Evolutionary conservation across 352 stramenopile genomes (phyloP).

Genomic region (Phytophthora europaea): DNA sequence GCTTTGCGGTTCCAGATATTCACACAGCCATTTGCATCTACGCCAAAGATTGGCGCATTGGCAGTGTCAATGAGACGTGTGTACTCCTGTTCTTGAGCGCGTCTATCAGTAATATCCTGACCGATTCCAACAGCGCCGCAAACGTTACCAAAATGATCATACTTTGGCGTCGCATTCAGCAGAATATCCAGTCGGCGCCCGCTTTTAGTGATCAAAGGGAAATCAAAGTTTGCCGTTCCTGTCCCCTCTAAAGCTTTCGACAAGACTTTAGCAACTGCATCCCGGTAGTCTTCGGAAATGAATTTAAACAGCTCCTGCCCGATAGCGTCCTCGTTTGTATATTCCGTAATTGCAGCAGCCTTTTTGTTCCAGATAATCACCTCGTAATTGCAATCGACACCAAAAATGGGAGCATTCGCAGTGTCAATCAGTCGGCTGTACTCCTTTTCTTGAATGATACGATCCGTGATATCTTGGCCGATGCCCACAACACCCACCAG

Average conservation of each 20-base stretch:
- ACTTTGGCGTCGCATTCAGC: slow-evolving; percentile 68
- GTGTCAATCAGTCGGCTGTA: slow-evolving; percentile 75
- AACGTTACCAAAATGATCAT: slow-evolving; percentile 69
- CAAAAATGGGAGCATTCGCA: slow-evolving; percentile 76
- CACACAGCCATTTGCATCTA: slow-evolving; percentile 71
- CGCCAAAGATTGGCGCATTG: slow-evolving; percentile 87
- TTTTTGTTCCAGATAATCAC: slow-evolving; percentile 94
- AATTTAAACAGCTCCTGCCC: slow-evolving; percentile 71
- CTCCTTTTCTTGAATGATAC: slow-evolving; percentile 73
- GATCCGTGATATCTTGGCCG: slow-evolving; percentile 68
- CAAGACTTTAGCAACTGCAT: slow-evolving; percentile 68
- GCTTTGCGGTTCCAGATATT: slow-evolving; percentile 90
- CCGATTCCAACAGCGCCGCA: slow-evolving; percentile 72
- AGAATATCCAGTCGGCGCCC: slow-evolving; percentile 63
- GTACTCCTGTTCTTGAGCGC: slow-evolving; percentile 82
- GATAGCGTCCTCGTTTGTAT: slow-evolving; percentile 86
- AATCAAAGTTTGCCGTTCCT: slow-evolving; percentile 82
- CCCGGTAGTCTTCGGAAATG: slow-evolving; percentile 67
- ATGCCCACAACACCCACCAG: slow-evolving; percentile 66
- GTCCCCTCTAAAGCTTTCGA: slow-evolving; percentile 58
- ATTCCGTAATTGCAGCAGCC: slow-evolving; percentile 83
- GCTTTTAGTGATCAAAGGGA: slow-evolving; percentile 74
- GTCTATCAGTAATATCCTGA: slow-evolving; percentile 75
- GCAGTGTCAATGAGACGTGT: slow-evolving; percentile 87
- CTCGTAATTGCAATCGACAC: slow-evolving; percentile 64